phyloP scores from a whole-genome alignment of 257 asterid species.

The Craterostigma plantagineum region DNA sequence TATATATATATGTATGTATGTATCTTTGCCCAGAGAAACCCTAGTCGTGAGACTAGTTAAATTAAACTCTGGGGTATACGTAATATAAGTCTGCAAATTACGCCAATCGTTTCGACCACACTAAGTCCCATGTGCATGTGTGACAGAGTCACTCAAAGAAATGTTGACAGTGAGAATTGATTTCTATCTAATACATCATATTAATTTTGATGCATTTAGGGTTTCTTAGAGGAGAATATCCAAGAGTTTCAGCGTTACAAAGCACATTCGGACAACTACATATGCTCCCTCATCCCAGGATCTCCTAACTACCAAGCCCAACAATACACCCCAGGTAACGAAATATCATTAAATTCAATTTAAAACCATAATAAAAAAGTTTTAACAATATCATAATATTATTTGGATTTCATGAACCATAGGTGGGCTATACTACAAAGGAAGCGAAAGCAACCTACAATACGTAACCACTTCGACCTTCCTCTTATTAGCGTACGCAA shows the following conservation, averaged over 20 bases:
- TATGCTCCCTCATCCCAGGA: slow-evolving; percentile 70
- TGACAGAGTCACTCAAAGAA: no score
- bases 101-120: no score
- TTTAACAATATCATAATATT: slow-evolving; percentile 41
- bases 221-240: slow-evolving; percentile 32
- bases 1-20: no score
- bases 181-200: no score
- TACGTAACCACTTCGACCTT: slow-evolving; percentile 69
- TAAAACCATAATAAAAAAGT: slow-evolving; percentile 76
- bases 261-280: slow-evolving; percentile 72
- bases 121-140: no score
- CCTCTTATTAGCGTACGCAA: slow-evolving; percentile 60
- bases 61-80: no score
- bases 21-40: no score
- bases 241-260: slow-evolving; percentile 50
- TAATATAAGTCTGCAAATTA: no score
- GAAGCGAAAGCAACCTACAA: slow-evolving; percentile 93
- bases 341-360: slow-evolving; percentile 10
- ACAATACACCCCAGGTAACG: slow-evolving; percentile 79
- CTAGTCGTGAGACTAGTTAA: no score
- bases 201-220: slow-evolving; percentile 17
- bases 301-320: slow-evolving; percentile 57
- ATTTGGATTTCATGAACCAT: slow-evolving; percentile 67
- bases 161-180: no score
- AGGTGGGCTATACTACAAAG: slow-evolving; percentile 77